Evolutionary conservation across 192 early-diverging fungal genomes (phyloP), one percentile per base, ranked within the genome.

Genomic region (Phycomyces blakesleeanus): DNA sequence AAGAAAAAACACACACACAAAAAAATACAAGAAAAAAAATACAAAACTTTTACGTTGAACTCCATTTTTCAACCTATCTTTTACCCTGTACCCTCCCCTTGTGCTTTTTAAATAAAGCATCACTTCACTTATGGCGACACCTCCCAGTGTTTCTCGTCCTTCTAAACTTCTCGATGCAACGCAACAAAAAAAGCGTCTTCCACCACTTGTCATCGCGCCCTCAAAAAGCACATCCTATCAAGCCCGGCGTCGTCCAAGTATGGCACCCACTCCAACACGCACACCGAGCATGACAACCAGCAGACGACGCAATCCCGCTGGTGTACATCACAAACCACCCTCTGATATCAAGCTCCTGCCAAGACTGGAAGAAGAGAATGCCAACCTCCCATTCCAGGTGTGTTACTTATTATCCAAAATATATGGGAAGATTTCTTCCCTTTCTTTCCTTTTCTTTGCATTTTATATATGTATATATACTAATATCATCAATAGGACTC

Each of bases 281-380:
- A 47, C 44, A 47, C 44, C 44, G 3, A 47, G 44, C 18, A 14
- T 47, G 44, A 47, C 44, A 3, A 18, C 18, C 15, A 47, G 18
- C 15, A 14, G 44, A 47, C 44, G 44, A 34, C 29, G 29, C 29
- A 34, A 34, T 34, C 29, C 29, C 29, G 7, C 29, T 5, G 29
- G 29, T 34, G 29, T 7, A 7, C 2, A 2, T 7, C 29, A 34
- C 29, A 34, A 34, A 34, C 44, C 44, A 2, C 3, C 44, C 44
- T 47, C 12, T 7, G 44, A 47, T 47, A 18, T 47, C 44, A 18
- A n/a, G 3, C 18, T 47, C 18, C 44, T 47, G 12, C 44, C 44
- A n/a, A 71, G 78, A 42, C 53, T 85, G 26, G 78, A 85, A 68
- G 73, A 85, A 53, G 75, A 85, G 67, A 85, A 85, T 65, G 78